Conservation (phyloP, 352 stramenopile genomes). For the Aphanomyces astaci region DNA sequence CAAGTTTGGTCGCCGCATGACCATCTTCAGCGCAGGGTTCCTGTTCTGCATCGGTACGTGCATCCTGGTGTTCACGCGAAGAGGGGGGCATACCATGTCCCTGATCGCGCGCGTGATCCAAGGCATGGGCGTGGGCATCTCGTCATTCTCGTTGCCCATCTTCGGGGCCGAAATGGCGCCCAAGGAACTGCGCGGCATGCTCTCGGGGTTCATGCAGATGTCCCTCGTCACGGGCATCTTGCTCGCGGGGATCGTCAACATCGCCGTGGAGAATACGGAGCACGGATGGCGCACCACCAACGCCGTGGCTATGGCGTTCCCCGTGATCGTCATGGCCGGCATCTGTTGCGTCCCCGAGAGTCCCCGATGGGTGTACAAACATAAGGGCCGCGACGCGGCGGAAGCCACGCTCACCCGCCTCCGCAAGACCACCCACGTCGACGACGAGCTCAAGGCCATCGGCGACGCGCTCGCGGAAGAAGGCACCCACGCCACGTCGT, state of each 20-base stretch:
- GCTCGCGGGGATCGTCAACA: constrained; percentile 36
- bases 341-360: constrained; percentile 45
- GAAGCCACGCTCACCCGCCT: constrained; percentile 29
- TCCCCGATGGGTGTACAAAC: constrained; percentile 42
- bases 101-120: constrained; percentile 34
- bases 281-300: constrained; percentile 36
- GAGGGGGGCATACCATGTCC: constrained; percentile 25
- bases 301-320: constrained; percentile 28
- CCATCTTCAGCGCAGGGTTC: constrained; percentile 32
- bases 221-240: constrained; percentile 35
- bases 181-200: constrained; percentile 33
- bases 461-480: constrained; percentile 36
- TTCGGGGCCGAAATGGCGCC: constrained; percentile 41
- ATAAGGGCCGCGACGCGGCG: constrained; percentile 32
- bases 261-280: constrained; percentile 23
- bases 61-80: constrained; percentile 27
- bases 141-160: constrained; percentile 38
- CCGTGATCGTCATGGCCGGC: constrained; percentile 35
- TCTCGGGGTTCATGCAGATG: constrained; percentile 42
- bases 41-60: constrained; percentile 38
- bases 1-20: constrained; percentile 32
- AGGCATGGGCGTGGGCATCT: constrained; percentile 38
- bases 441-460: constrained; percentile 37
- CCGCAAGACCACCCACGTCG: constrained; percentile 29
- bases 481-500: constrained; percentile 24